Conservation (phyloP, 169 alveolate species). For the Hammondia hammondi region DNA sequence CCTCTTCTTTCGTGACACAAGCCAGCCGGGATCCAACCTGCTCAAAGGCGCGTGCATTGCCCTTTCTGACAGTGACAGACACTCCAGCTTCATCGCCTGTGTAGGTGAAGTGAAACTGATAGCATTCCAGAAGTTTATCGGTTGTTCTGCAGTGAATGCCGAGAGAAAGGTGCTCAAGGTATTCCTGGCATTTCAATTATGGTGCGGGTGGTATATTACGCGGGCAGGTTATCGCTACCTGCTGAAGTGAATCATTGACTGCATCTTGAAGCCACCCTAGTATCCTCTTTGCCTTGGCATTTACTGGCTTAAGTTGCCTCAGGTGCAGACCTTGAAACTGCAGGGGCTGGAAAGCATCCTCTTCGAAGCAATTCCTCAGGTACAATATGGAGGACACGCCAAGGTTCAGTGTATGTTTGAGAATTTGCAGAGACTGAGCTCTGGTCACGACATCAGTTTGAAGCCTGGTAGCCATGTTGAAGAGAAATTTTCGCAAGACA, state of each 20-base stretch:
- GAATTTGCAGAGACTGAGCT: constrained; percentile 48
- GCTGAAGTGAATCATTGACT: constrained; percentile 43
- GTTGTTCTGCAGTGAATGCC: constrained; percentile 47
- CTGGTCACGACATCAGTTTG: constrained; percentile 36
- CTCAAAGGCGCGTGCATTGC: neutral
- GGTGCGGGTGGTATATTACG: neutral
- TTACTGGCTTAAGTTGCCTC: constrained; percentile 40
- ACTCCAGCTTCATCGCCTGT: constrained; percentile 12
- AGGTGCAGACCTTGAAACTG: constrained; percentile 50
- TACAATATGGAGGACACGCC: constrained; percentile 52
- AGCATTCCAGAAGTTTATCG: constrained; percentile 44
- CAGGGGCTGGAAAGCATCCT: constrained; percentile 33
- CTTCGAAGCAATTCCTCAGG: constrained; percentile 42
- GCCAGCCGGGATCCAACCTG: neutral
- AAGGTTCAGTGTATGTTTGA: constrained; percentile 45
- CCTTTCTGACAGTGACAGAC: neutral
- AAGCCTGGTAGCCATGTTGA: neutral
- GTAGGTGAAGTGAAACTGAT: constrained; percentile 46
- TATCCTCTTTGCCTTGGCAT: constrained; percentile 1
- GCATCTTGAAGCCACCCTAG: constrained; percentile 44
- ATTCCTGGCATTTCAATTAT: constrained; percentile 3
- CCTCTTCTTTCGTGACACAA: constrained; percentile 53
- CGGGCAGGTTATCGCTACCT: neutral
- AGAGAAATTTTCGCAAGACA: neutral
- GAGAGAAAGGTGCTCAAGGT: constrained; percentile 37